phyloP scores from a whole-genome alignment of 495 filamentous ascomycete species.

The Aspergillus steynii region DNA sequence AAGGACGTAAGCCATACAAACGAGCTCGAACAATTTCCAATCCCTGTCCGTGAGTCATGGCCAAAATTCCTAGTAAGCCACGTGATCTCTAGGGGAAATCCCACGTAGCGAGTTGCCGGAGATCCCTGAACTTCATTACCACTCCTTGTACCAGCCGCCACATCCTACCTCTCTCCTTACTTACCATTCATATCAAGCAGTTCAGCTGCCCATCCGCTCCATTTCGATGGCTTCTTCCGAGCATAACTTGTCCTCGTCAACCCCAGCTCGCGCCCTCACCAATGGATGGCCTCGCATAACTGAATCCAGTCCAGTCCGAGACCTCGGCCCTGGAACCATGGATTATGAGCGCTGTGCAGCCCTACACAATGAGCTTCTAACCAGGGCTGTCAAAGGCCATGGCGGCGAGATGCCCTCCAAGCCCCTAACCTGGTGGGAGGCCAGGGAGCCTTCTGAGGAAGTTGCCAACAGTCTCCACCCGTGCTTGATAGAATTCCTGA shows the following conservation, averaged over 20 bases:
- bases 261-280: constrained; percentile 6
- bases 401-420: constrained; percentile 10
- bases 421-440: constrained; percentile 14
- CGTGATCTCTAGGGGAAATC: constrained; percentile 4
- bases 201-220: constrained; percentile 9
- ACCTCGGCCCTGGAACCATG: constrained; percentile 12
- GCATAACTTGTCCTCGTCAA: constrained; percentile 11
- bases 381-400: constrained; percentile 4
- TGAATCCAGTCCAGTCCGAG: constrained; percentile 12
- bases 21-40: not conserved
- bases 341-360: constrained; percentile 22
- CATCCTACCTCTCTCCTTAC: constrained; percentile 1
- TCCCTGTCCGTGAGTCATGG: not conserved
- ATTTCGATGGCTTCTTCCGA: constrained; percentile 10
- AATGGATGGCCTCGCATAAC: constrained; percentile 18
- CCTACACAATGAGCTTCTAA: constrained; percentile 15
- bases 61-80: constrained; percentile 2
- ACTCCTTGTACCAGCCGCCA: constrained; percentile 1
- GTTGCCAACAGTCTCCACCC: constrained; percentile 5
- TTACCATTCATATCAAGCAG: constrained; percentile 1
- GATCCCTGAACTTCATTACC: constrained; percentile 7
- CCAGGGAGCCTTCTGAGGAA: constrained; percentile 1
- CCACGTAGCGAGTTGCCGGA: constrained; percentile 6
- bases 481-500: constrained; percentile 12
- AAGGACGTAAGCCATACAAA: no score